Percentiles rank a stretch among this genome's conserved stretches.
phyloP scores from a whole-genome alignment of 805 yeast species.

The Nakazawaea sp. region DNA sequence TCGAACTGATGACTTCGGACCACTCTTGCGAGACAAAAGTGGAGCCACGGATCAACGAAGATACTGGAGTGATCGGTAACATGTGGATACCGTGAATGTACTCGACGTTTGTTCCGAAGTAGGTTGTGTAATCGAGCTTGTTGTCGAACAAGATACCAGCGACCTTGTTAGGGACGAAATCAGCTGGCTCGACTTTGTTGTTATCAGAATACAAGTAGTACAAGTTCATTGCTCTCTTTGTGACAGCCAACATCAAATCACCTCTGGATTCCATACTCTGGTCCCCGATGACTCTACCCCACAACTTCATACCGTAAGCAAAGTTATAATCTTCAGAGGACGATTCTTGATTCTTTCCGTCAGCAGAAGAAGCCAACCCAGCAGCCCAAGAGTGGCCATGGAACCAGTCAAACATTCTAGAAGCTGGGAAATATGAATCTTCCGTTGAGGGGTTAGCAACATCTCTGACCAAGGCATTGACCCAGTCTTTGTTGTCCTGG shows the following conservation, averaged over 20 bases:
- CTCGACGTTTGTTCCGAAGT: conserved; percentile 66
- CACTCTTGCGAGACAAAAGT: conserved; percentile 59
- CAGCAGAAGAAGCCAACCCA: conserved; percentile 63
- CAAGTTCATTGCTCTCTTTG: conserved; percentile 44
- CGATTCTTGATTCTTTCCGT: conserved; percentile 73
- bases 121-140: conserved; percentile 67
- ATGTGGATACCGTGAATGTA: conserved; percentile 78
- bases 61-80: conserved; percentile 64
- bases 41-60: conserved; percentile 50
- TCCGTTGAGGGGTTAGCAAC: conserved; percentile 50
- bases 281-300: conserved; percentile 53
- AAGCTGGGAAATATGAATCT: conserved; percentile 58
- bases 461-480: conserved; percentile 56
- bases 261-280: conserved; percentile 45
- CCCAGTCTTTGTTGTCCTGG: conserved; percentile 40
- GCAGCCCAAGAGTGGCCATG: conserved; percentile 78
- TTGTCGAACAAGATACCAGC: conserved; percentile 72
- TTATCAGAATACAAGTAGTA: conserved; percentile 49
- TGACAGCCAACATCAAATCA: conserved; percentile 52
- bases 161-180: conserved; percentile 56
- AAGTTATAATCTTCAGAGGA: conserved; percentile 72
- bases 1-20: conserved; percentile 38
- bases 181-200: conserved; percentile 48
- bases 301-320: conserved; percentile 59
- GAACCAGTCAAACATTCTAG: conserved; percentile 67